A percentile compares a stretch with the other conserved stretches of the same genome.
These are phyloP conservation scores for Colletotrichum trifolii DNA, from an alignment of 2,329 filamentous ascomycete species.

Conservation along the genomic window DNA sequence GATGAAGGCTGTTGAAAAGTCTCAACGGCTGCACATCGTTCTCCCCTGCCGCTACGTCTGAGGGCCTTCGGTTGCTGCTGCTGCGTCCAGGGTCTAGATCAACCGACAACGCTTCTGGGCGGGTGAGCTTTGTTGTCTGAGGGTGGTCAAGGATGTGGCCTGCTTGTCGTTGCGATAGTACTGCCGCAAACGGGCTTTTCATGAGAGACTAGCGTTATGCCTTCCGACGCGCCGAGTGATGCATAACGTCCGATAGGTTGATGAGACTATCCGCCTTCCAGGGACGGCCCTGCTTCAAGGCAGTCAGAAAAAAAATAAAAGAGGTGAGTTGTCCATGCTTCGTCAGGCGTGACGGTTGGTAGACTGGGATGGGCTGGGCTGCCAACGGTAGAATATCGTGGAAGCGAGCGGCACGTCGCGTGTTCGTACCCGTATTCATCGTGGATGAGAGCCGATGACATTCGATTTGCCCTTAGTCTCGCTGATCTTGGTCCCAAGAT, in stretches of 20 bases:
- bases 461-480: not conserved
- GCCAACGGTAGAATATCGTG: constrained; percentile 12
- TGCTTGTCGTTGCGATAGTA: constrained; percentile 15
- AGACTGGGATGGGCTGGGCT: constrained; percentile 12
- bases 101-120: not conserved
- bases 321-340: constrained; percentile 12
- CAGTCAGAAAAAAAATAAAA: not conserved
- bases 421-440: constrained; percentile 33
- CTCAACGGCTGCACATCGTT: constrained; percentile 15
- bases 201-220: constrained; percentile 36
- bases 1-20: constrained; percentile 25
- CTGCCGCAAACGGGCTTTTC: constrained; percentile 33
- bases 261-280: not conserved
- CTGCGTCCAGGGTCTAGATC: not conserved
- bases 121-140: constrained; percentile 20
- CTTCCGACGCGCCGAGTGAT: constrained; percentile 12
- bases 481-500: constrained; percentile 18
- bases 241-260: constrained; percentile 16
- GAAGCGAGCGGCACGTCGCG: not conserved
- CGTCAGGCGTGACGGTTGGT: not conserved
- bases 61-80: not conserved
- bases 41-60: not conserved
- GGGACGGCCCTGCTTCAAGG: not conserved
- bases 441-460: constrained; percentile 1
- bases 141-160: constrained; percentile 18